Percentiles rank a stretch among this genome's conserved stretches.
These are phyloP conservation scores for Paecilomyces fulvus DNA, from an alignment of 2,329 filamentous ascomycete species.

Conservation along the genomic window DNA sequence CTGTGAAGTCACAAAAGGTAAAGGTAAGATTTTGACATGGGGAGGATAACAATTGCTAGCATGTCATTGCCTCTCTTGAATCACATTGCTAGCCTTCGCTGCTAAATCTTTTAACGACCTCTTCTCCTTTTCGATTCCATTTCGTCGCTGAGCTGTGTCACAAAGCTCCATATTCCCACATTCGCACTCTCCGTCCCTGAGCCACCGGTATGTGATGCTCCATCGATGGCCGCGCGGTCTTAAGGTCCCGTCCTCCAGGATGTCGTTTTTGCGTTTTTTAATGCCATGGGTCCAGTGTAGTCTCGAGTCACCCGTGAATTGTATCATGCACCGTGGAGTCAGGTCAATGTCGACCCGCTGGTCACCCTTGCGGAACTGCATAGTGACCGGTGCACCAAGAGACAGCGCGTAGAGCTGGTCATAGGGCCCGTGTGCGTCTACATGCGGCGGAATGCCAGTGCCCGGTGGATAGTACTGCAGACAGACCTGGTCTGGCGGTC, in stretches of 20 bases:
- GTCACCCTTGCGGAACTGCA: constrained; percentile 23
- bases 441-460: constrained; percentile 52
- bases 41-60: too few species aligned
- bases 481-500: constrained; percentile 50
- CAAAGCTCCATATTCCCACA: constrained; percentile 45
- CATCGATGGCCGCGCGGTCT: constrained; percentile 39
- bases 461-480: constrained; percentile 54
- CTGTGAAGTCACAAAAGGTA: too few species aligned
- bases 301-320: constrained; percentile 43
- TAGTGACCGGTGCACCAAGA: constrained; percentile 22
- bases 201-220: constrained; percentile 51
- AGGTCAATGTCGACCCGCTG: constrained; percentile 40
- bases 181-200: constrained; percentile 41
- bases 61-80: too few species aligned
- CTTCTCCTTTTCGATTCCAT: constrained; percentile 44
- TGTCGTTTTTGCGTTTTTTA: constrained; percentile 46
- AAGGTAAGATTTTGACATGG: too few species aligned
- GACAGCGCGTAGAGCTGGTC: constrained; percentile 28
- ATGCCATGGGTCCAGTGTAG: constrained; percentile 52
- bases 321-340: constrained; percentile 42
- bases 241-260: constrained; percentile 38
- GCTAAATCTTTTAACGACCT: constrained; percentile 16
- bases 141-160: constrained; percentile 42
- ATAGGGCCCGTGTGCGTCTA: constrained; percentile 47
- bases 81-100: constrained; percentile 6